Base-by-base conservation (phyloP, 2,329 filamentous ascomycete species). In the Fonsecaea nubica region DNA sequence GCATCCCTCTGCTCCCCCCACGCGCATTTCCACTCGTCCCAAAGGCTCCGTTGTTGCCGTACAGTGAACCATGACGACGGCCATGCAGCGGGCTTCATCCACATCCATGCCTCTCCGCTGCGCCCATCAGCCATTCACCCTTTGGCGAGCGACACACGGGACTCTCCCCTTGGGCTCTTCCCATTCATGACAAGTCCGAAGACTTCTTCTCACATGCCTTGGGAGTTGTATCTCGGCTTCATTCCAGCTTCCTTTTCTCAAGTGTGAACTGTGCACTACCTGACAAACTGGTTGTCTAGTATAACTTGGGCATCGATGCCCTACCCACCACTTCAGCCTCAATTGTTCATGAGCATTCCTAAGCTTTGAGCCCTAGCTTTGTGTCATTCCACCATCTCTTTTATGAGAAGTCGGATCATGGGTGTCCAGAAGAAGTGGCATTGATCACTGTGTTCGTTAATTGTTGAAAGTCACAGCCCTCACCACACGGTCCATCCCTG, bases 1-100 rank as follows among this genome's bases (percentile, higher is more conserved):
- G 63, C 63, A 65, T 58, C 30, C 6, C 30, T 32, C 30, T 32
- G 30, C 2, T 25, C 42, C 18, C 25, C 36, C 48, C 45, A 52
- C 45, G n/a, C 45, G 8, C 32, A 8, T 9, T 42, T 32, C 40
- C 57, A 45, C 40, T 45, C 15, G 40, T 45, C 15, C 40, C 15
- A 45, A 18, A n/a, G 40, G 15, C 40, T 32, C 30, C 30, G 30
- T 32, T 32, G 30, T 5, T 32, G 30, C 40, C 9, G 38, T 25
- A n/a, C 60, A 35, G 54, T 45, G 32, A 54, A 61, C 35, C 57
- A 61, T 61, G 58, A 61, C 58, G 58, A 61, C 32, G 58, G 42
- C n/a, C 21, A 18, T 61, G 58, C 58, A 59, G 58, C 10, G 21
- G 8, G 33, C 21, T 25, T 61, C 33, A 21, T 36, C 48, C 42